phyloP scores from a whole-genome alignment of 2,329 filamentous ascomycete genomes.

The Domatiomyces catenatus region DNA sequence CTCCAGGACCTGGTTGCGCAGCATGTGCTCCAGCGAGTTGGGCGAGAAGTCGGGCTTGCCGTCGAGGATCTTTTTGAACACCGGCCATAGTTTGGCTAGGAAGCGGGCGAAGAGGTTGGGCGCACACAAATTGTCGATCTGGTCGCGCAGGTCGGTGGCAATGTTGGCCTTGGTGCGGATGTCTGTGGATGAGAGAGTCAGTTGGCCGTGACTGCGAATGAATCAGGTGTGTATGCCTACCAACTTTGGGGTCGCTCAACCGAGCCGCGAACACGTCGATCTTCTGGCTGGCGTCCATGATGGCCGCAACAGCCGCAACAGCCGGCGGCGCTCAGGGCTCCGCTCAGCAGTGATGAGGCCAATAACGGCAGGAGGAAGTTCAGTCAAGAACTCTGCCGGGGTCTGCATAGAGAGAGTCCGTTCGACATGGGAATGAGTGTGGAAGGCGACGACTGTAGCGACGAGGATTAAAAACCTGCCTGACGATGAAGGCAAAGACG shows the following conservation, averaged over 20 bases:
- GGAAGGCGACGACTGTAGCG: not conserved
- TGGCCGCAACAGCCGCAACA: conserved; percentile 4
- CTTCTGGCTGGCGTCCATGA: conserved; percentile 17
- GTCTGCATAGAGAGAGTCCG: not conserved
- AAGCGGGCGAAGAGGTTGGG: conserved; percentile 65
- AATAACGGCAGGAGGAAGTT: not conserved
- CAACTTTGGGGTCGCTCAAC: conserved; percentile 33
- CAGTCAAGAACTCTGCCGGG: not conserved
- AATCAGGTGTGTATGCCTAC: conserved; percentile 22
- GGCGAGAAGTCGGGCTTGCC: conserved; percentile 83
- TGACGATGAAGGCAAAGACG: too few relatives aligned
- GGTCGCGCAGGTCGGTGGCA: conserved; percentile 76
- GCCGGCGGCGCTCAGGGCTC: not conserved
- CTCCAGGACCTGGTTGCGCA: conserved; percentile 86
- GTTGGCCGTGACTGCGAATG: conserved; percentile 1
- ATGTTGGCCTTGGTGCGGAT: conserved; percentile 65
- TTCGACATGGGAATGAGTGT: not conserved
- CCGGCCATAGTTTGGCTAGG: conserved; percentile 72
- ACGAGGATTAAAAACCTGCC: too few relatives aligned
- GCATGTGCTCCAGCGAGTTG: conserved; percentile 78
- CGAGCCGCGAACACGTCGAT: conserved; percentile 36
- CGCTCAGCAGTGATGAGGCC: not conserved
- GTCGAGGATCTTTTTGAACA: conserved; percentile 72
- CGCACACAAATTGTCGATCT: conserved; percentile 68
- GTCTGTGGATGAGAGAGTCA: conserved; percentile 42